phyloP scores from a whole-genome alignment of 2,329 filamentous ascomycete species.

The Ilyonectria mors-panacis region DNA sequence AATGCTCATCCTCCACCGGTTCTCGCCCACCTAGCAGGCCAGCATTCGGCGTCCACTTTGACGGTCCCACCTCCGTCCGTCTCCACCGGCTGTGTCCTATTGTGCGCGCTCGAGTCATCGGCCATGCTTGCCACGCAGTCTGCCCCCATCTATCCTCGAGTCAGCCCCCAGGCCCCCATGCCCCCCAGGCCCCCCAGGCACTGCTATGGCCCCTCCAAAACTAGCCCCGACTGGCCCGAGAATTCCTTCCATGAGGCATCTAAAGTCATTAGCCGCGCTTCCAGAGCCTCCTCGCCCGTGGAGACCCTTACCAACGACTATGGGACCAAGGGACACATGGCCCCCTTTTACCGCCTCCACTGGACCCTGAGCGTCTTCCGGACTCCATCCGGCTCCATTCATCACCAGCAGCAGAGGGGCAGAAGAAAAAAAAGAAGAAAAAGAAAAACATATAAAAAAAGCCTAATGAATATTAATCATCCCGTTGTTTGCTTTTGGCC shows the following conservation, averaged over 20 bases:
- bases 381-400: constrained; percentile 34
- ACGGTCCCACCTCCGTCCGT: background rate
- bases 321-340: background rate
- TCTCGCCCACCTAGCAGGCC: constrained; percentile 14
- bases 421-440: background rate
- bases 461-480: background rate
- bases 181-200: constrained; percentile 18
- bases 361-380: constrained; percentile 7
- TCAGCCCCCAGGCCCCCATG: constrained; percentile 31
- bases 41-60: background rate
- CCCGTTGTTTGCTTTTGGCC: constrained; percentile 14
- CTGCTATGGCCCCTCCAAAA: background rate
- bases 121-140: constrained; percentile 2
- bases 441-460: background rate
- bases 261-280: constrained; percentile 35
- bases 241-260: constrained; percentile 33
- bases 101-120: too few relatives aligned
- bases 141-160: constrained; percentile 26
- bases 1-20: constrained; percentile 26
- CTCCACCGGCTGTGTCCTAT: too few relatives aligned
- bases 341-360: constrained; percentile 19
- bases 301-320: constrained; percentile 1
- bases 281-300: constrained; percentile 24
- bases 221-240: background rate
- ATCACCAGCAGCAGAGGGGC: background rate